phyloP scores from a whole-genome alignment of 1,139 yeast genomes.

The Suhomyces coccinellae region DNA sequence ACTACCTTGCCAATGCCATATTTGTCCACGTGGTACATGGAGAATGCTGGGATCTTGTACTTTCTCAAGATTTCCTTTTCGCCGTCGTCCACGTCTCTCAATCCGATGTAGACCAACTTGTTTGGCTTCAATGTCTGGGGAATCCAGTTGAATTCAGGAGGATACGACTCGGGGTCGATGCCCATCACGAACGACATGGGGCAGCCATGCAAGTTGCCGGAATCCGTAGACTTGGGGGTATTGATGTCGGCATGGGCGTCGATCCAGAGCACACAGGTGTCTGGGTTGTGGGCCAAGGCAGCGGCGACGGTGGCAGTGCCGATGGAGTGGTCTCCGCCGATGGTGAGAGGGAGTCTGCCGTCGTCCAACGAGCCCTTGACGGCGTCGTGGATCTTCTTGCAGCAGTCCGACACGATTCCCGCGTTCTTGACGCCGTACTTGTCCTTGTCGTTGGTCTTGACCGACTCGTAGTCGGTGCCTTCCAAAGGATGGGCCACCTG shows the following conservation, averaged over 20 bases:
- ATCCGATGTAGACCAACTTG: conserved; percentile 88
- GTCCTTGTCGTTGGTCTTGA: conserved; percentile 47
- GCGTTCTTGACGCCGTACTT: conserved; percentile 69
- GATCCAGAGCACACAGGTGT: conserved; percentile 90
- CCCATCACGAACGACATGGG: conserved; percentile 93
- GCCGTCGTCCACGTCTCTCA: conserved; percentile 88
- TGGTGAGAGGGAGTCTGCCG: conserved; percentile 73
- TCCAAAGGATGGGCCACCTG: conserved; percentile 58
- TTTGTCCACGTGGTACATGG: conserved; percentile 95
- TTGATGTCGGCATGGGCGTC: conserved; percentile 98
- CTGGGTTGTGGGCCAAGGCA: conserved; percentile 74
- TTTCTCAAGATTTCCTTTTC: conserved; percentile 76
- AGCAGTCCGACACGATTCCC: conserved; percentile 71
- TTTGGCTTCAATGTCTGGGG: conserved; percentile 64
- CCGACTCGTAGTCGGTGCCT: conserved; percentile 43
- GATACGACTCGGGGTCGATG: conserved; percentile 59
- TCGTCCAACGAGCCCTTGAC: conserved; percentile 49
- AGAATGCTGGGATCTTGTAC: conserved; percentile 76
- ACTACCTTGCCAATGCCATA: conserved; percentile 90
- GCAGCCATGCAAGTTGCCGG: conserved; percentile 96
- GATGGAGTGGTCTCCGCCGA: conserved; percentile 97
- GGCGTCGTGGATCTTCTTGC: conserved; percentile 61
- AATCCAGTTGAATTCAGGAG: conserved; percentile 79
- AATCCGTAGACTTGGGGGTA: conserved; percentile 80
- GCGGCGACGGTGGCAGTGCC: conserved; percentile 94